Base-by-base conservation (phyloP, 495 filamentous ascomycete species). In the Aspergillus ellipticus region DNA sequence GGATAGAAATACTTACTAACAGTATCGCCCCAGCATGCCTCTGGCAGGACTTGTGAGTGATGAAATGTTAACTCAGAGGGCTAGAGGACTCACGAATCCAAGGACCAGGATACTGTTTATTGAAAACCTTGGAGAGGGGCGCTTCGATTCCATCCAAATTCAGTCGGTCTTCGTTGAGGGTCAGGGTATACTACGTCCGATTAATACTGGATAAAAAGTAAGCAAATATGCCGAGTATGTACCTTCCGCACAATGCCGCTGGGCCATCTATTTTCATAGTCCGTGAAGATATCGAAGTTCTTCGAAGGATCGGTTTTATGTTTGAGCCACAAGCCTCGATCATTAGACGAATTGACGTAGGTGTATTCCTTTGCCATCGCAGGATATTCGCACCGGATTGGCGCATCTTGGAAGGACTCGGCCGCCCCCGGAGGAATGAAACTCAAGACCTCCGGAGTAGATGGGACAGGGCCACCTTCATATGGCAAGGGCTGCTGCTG, bases 21-120 rank as follows among this genome's bases (percentile, higher is more conserved):
- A 20, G 21, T 11, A 21, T 55, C 53, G 5, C 53, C 53, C 53
- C 53, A 55, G 35, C 53, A 55, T 20, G 53, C 53, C 53, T 55
- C 76, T 48, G 5, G 7, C 7, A 1, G 6, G 22, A 8, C 3
- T 7, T 24, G 15, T 48, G 3, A 48, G 24, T n/a, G 2, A 21
- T 20, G 3, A 17, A 13, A 9, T 5, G 6, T 5, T n/a, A 9
- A 29, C 4, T 7, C 2, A 22, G 4, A 3, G 2, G 10, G 22
- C 6, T 0, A 28, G 1, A 47, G 22, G n/a, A 48, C 45, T 48
- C 45, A 48, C 45, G 45, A 46, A 89, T 85, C n/a, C 72, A 77
- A n/a, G 28, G 46, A 22, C 69, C 66, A 8, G 85, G 87, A 39
- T 83, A 70, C 1, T 85, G 66, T 2, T 79, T 81, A 64, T 91